Evolutionary conservation across 352 stramenopile species (phyloP).

Genomic region (Phytophthora sansomeana): DNA sequence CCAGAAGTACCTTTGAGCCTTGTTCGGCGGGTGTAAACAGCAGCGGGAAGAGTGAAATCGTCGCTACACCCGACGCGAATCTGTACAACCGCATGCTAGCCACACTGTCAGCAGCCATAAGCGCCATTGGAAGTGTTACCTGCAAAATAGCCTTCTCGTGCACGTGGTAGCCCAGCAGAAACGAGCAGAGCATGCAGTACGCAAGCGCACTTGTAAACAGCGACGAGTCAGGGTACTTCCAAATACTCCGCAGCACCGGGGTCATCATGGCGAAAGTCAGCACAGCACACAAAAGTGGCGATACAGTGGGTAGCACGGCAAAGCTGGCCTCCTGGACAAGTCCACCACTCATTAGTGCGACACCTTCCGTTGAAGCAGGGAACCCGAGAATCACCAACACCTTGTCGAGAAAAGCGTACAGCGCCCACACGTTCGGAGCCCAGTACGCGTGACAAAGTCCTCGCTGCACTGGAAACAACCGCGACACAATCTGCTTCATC

Average conservation of each 20-base stretch:
- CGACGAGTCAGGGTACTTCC: constrained; percentile 79
- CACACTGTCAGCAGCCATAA: constrained; percentile 80
- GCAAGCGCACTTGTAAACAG: constrained; percentile 83
- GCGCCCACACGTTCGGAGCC: constrained; percentile 98
- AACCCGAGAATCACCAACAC: constrained; percentile 66
- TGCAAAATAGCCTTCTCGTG: constrained; percentile 99
- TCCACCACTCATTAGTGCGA: constrained; percentile 85
- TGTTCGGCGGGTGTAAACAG: constrained; percentile 87
- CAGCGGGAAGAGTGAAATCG: constrained; percentile 85
- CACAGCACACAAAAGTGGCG: constrained; percentile 74
- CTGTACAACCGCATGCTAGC: constrained; percentile 87
- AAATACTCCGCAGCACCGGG: constrained; percentile 78
- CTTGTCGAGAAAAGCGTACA: constrained; percentile 95
- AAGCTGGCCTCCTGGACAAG: constrained; percentile 86
- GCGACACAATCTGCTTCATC: constrained; percentile 89
- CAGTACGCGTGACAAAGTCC: constrained; percentile 99
- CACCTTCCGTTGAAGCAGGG: constrained; percentile 35
- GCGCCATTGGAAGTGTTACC: constrained; percentile 73
- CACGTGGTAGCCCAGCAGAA: constrained; percentile 99
- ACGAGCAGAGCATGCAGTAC: constrained; percentile 94
- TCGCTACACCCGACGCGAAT: constrained; percentile 71
- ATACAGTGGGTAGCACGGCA: constrained; percentile 71
- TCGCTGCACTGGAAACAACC: constrained; percentile 97
- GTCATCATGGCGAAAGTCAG: constrained; percentile 85
- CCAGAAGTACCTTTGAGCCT: constrained; percentile 78